phyloP scores from a whole-genome alignment of 768 basidiomycete genomes.

The Kwoniella pini region DNA sequence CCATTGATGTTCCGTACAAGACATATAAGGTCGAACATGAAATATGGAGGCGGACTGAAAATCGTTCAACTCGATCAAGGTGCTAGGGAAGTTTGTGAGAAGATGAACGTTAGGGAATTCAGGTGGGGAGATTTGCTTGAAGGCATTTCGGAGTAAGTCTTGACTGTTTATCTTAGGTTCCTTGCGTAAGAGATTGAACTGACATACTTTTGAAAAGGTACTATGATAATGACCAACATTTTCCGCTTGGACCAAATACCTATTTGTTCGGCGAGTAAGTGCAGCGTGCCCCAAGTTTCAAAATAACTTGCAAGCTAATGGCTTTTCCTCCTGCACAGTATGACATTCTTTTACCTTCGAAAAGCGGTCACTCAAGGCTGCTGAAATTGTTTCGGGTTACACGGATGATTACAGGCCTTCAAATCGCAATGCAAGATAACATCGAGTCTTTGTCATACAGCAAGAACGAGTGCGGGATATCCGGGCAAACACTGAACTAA shows the following conservation, averaged over 20 bases:
- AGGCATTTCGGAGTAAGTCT: conserved; percentile 3
- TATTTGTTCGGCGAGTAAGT: conserved; percentile 38
- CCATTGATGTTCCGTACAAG: conserved; percentile 31
- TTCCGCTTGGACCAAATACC: conserved; percentile 23
- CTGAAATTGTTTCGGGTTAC: conserved; percentile 21
- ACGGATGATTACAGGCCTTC: neutral
- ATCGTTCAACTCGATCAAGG: conserved; percentile 34
- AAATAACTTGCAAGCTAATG: too few relatives aligned
- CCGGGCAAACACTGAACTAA: too few relatives aligned
- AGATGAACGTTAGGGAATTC: conserved; percentile 24
- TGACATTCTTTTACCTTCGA: conserved; percentile 30
- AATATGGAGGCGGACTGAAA: conserved; percentile 22
- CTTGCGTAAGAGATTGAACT: too few relatives aligned
- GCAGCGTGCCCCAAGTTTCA: neutral
- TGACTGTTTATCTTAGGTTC: too few relatives aligned
- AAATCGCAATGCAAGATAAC: too few relatives aligned
- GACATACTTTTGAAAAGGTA: conserved; percentile 2
- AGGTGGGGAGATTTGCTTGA: conserved; percentile 7
- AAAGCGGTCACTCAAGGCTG: conserved; percentile 26
- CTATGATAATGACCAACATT: conserved; percentile 37
- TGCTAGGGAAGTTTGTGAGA: conserved; percentile 23
- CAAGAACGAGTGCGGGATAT: too few relatives aligned
- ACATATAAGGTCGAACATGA: conserved; percentile 22
- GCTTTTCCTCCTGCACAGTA: conserved; percentile 10
- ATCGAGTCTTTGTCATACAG: too few relatives aligned